Evolutionary conservation across 148 eudicot genomes (phyloP).

Genomic region (Oxyria digyna): DNA sequence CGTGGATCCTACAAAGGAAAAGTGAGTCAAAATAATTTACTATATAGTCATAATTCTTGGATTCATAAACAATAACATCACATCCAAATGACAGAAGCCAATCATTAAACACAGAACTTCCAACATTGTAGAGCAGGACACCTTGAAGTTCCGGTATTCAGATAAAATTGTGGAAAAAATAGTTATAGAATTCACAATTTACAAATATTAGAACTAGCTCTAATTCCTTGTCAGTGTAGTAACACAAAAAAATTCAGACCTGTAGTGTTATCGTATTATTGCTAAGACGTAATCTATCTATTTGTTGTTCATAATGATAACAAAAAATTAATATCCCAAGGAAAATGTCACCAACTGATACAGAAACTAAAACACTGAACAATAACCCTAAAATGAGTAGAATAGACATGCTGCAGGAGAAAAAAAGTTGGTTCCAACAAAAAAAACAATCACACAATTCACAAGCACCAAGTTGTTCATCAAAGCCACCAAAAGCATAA

Average conservation of each 20-base stretch:
- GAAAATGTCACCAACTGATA: neutral
- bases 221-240: neutral
- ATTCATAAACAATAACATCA: neutral
- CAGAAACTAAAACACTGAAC: neutral
- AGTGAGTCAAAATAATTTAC: neutral
- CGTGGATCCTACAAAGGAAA: slow-evolving; percentile 46
- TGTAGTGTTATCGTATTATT: too few relatives aligned
- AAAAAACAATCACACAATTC: neutral
- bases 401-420: neutral
- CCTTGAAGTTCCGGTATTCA: neutral
- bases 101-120: neutral
- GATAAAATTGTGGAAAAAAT: neutral
- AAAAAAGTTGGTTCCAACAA: neutral
- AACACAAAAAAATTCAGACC: too few relatives aligned
- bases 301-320: neutral
- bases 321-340: neutral
- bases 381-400: neutral
- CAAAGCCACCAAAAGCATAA: neutral
- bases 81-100: neutral
- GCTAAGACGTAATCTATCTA: too few relatives aligned
- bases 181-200: neutral
- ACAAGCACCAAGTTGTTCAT: neutral
- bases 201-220: neutral
- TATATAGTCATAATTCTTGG: neutral
- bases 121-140: neutral